A percentile compares a stretch with the other conserved stretches of the same genome.
Conservation (phyloP, 1,139 yeast genomes). For the Saccharomyces hybrid region DNA sequence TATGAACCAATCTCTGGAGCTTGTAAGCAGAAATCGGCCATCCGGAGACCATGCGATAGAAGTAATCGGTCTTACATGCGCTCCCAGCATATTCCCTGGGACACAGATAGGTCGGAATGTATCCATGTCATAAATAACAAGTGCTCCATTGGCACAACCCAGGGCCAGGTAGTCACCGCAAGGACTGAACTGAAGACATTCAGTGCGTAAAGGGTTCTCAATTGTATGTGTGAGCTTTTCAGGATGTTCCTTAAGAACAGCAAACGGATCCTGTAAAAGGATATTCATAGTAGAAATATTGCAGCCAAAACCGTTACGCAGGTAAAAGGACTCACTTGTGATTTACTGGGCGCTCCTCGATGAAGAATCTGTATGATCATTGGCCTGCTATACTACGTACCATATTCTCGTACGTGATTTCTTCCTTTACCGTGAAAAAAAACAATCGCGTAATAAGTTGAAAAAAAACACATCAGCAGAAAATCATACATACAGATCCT, state of each 20-base stretch:
- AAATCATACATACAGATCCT: not conserved
- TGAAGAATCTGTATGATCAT: not conserved
- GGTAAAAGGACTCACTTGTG: not conserved
- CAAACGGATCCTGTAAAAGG: conserved; percentile 83
- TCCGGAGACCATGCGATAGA: conserved; percentile 70
- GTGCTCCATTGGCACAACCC: conserved; percentile 73
- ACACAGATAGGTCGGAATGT: conserved; percentile 37
- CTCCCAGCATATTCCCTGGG: conserved; percentile 42
- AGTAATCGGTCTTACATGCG: conserved; percentile 70
- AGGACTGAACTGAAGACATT: conserved; percentile 61
- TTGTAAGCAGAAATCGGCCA: conserved; percentile 62
- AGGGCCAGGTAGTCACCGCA: conserved; percentile 86
- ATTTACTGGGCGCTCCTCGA: not conserved
- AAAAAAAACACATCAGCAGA: not conserved
- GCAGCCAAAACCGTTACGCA: not conserved
- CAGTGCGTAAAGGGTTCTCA: conserved; percentile 55
- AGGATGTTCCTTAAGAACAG: conserved; percentile 88
- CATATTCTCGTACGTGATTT: not conserved
- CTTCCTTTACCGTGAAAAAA: not conserved
- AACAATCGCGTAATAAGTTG: not conserved
- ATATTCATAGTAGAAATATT: conserved; percentile 45
- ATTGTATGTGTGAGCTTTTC: conserved; percentile 67
- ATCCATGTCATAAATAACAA: conserved; percentile 70
- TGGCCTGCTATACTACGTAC: not conserved
- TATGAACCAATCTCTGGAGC: conserved; percentile 82